Percentiles rank a stretch among this genome's conserved stretches.
Evolutionary conservation across 108 stramenopile genomes (phyloP).

Genomic region (Skeletonema menzelii): DNA sequence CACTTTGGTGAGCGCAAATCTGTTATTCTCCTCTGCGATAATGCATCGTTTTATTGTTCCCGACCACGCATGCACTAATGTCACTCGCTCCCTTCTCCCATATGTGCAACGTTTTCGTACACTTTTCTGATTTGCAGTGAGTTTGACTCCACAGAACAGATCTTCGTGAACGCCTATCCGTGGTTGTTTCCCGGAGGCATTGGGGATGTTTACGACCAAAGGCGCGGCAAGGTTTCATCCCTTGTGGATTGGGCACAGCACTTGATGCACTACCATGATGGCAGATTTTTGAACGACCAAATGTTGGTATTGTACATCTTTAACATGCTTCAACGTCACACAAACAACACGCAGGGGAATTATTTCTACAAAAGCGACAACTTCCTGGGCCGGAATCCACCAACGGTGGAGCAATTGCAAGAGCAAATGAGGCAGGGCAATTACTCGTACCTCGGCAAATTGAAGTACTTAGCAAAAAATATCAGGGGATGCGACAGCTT

Average conservation of each 20-base stretch:
- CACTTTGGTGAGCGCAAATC: not conserved
- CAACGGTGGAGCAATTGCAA: slow-evolving; percentile 23
- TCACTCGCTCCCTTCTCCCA: too few species aligned
- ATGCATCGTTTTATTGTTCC: too few species aligned
- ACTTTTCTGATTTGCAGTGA: slow-evolving; percentile 4
- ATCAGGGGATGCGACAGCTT: slow-evolving; percentile 20
- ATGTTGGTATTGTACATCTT: slow-evolving; percentile 13
- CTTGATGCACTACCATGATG: slow-evolving; percentile 21
- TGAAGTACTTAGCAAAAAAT: not conserved
- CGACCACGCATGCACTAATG: too few species aligned
- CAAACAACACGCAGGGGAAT: slow-evolving; percentile 6
- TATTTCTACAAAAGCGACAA: slow-evolving; percentile 10
- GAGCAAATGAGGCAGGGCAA: slow-evolving; percentile 6
- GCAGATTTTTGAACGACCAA: slow-evolving; percentile 13
- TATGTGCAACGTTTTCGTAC: too few species aligned
- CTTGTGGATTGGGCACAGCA: slow-evolving; percentile 14
- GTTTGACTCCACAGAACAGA: not conserved
- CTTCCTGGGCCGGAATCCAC: not conserved
- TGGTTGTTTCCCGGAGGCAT: slow-evolving; percentile 30
- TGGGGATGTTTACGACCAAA: slow-evolving; percentile 16
- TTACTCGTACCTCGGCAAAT: not conserved
- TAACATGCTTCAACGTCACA: slow-evolving; percentile 13
- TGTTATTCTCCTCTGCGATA: not conserved
- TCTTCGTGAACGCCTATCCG: slow-evolving; percentile 12
- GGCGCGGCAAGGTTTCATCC: not conserved